These are phyloP conservation scores for Plasmodium relictum DNA, from an alignment of 169 alveolate genomes.

Conservation along the genomic window DNA sequence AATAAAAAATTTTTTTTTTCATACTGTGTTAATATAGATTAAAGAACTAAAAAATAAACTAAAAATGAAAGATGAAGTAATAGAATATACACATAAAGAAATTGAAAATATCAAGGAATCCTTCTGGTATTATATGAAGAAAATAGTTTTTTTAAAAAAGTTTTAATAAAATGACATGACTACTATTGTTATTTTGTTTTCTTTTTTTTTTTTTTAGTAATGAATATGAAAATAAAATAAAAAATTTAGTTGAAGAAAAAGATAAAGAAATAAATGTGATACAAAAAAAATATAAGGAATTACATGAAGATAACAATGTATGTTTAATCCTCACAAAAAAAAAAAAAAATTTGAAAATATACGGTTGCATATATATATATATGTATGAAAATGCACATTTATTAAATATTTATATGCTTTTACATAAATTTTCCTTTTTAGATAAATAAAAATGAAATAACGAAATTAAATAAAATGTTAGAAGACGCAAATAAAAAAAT, in stretches of 20 bases:
- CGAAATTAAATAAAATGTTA: conserved; percentile 56
- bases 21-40: conserved; percentile 8
- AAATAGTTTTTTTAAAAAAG: background rate
- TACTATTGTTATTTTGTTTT: background rate
- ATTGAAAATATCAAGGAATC: conserved; percentile 72
- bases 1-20: background rate
- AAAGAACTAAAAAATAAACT: conserved; percentile 62
- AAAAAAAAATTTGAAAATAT: background rate
- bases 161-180: background rate
- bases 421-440: background rate
- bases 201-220: conserved; percentile 12
- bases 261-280: conserved; percentile 45
- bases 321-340: background rate
- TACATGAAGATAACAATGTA: conserved; percentile 50
- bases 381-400: background rate
- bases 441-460: conserved; percentile 51
- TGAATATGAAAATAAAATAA: conserved; percentile 69
- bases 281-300: conserved; percentile 51
- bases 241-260: conserved; percentile 47
- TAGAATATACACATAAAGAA: conserved; percentile 68
- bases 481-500: conserved; percentile 73
- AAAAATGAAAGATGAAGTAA: conserved; percentile 56
- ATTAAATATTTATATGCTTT: background rate
- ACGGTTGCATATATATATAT: background rate
- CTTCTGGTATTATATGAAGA: conserved; percentile 44